Evolutionary conservation across 805 yeast species (phyloP).

Genomic region (Candida odintsovae): DNA sequence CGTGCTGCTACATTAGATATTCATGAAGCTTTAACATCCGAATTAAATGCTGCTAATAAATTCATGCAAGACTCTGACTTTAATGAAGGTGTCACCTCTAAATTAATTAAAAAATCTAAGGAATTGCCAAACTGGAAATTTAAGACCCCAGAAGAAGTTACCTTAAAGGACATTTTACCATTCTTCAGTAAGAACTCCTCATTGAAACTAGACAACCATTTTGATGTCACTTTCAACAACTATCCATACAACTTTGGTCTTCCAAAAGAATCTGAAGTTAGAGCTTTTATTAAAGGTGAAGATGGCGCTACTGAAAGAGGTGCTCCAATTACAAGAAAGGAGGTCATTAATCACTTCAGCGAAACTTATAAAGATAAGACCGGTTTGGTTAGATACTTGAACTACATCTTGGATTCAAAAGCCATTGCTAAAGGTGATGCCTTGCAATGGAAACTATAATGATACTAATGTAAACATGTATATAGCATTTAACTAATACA

Average conservation of each 20-base stretch:
- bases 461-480: neutral
- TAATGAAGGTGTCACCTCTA: constrained; percentile 60
- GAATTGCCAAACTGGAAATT: constrained; percentile 47
- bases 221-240: constrained; percentile 34
- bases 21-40: constrained; percentile 62
- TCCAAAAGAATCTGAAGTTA: constrained; percentile 66
- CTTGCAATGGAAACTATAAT: constrained; percentile 18
- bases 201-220: constrained; percentile 24
- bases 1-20: constrained; percentile 54
- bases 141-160: constrained; percentile 32
- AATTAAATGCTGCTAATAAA: constrained; percentile 71
- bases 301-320: constrained; percentile 34
- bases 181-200: constrained; percentile 26
- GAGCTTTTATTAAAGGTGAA: constrained; percentile 61
- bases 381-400: constrained; percentile 59
- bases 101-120: constrained; percentile 55
- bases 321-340: constrained; percentile 45
- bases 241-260: constrained; percentile 62
- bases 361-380: constrained; percentile 39
- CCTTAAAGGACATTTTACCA: constrained; percentile 26
- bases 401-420: constrained; percentile 41
- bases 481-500: neutral
- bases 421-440: constrained; percentile 7
- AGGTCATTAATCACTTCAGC: constrained; percentile 60
- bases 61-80: constrained; percentile 64